phyloP scores from a whole-genome alignment of 768 basidiomycete species.

The Suillus luteus region DNA sequence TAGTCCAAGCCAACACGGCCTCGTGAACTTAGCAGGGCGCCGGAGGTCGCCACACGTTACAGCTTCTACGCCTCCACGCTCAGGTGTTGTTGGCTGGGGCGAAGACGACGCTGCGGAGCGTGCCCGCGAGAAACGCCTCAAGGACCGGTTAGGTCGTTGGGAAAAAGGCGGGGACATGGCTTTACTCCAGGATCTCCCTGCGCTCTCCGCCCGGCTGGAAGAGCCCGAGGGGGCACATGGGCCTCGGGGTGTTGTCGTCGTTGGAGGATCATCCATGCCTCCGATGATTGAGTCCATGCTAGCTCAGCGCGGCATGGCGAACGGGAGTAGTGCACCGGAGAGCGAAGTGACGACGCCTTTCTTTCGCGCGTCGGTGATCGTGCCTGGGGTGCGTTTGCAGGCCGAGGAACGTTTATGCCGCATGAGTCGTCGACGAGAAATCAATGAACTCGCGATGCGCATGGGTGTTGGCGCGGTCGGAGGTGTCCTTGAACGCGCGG shows the following conservation, averaged over 20 bases:
- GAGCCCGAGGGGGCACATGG: slow-evolving; percentile 35
- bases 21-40: slow-evolving; percentile 50
- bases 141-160: slow-evolving; percentile 73
- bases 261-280: slow-evolving; percentile 46
- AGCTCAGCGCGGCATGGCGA: slow-evolving; percentile 23
- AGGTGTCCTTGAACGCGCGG: slow-evolving; percentile 51
- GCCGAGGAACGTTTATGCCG: slow-evolving; percentile 57
- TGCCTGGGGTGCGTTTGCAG: slow-evolving; percentile 61
- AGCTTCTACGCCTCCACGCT: slow-evolving; percentile 34
- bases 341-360: slow-evolving; percentile 41
- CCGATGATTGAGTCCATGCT: slow-evolving; percentile 26
- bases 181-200: slow-evolving; percentile 66
- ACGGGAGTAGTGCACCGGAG: slow-evolving; percentile 20
- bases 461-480: slow-evolving; percentile 81
- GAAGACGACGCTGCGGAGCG: slow-evolving; percentile 68
- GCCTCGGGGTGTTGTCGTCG: slow-evolving; percentile 46
- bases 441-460: slow-evolving; percentile 82
- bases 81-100: slow-evolving; percentile 54
- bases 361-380: slow-evolving; percentile 70
- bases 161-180: slow-evolving; percentile 57
- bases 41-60: slow-evolving; percentile 39
- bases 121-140: slow-evolving; percentile 71
- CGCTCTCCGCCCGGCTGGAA: slow-evolving; percentile 44
- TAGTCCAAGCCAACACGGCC: slow-evolving; percentile 30
- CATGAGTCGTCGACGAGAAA: slow-evolving; percentile 63